Evolutionary conservation across 2,329 filamentous ascomycete genomes (phyloP).

Genomic region (Monilinia polystroma): DNA sequence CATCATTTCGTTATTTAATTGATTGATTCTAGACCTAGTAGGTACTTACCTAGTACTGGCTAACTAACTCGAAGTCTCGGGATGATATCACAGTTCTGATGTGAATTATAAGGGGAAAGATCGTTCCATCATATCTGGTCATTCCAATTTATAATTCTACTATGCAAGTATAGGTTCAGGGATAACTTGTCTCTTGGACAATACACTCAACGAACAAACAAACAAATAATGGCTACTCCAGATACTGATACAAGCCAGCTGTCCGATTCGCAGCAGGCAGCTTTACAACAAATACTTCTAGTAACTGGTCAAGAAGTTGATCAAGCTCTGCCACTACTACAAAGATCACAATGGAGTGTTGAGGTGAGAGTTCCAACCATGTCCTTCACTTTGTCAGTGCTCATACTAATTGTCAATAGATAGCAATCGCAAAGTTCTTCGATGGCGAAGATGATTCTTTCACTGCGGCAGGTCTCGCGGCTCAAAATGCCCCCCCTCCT

Average conservation of each 20-base stretch:
- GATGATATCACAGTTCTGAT: not conserved
- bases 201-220: not conserved
- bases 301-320: constrained; percentile 81
- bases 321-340: constrained; percentile 75
- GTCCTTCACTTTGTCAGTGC: not conserved
- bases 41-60: too few relatives aligned
- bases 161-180: constrained; percentile 6
- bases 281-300: constrained; percentile 82
- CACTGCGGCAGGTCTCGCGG: constrained; percentile 71
- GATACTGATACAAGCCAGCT: constrained; percentile 66
- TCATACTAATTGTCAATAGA: constrained; percentile 51
- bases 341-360: constrained; percentile 93
- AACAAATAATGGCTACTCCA: constrained; percentile 44
- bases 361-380: constrained; percentile 54
- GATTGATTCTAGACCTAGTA: not conserved
- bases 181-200: not conserved
- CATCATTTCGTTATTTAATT: not conserved
- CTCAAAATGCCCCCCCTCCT: constrained; percentile 60
- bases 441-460: constrained; percentile 88
- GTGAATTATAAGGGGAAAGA: not conserved
- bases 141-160: not conserved
- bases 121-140: not conserved
- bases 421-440: constrained; percentile 96
- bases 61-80: not conserved
- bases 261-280: constrained; percentile 73